Percentiles rank a stretch among this genome's conserved stretches.
Conservation (phyloP, 805 yeast species). For the Candida chilensis region DNA sequence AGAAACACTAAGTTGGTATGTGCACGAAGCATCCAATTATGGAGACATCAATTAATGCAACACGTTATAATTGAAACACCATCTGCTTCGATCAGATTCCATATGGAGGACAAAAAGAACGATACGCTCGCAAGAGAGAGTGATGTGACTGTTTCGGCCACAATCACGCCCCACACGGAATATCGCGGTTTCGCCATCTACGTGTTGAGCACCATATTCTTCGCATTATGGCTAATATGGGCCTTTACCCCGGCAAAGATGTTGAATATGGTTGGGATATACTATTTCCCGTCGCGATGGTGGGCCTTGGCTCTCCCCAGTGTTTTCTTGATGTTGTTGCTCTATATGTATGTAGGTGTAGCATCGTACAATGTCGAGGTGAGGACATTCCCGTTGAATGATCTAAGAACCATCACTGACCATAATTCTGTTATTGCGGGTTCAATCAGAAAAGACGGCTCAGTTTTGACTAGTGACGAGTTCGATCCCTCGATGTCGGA, state of each 20-base stretch:
- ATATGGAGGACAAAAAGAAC: too few species aligned
- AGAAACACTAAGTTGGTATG: too few species aligned
- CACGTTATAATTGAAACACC: too few species aligned
- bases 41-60: too few species aligned
- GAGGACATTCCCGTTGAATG: slow-evolving; percentile 50
- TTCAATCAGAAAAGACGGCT: background rate
- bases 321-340: slow-evolving; percentile 59
- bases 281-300: slow-evolving; percentile 81
- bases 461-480: slow-evolving; percentile 8
- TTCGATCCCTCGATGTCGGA: slow-evolving; percentile 4
- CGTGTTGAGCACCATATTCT: slow-evolving; percentile 50
- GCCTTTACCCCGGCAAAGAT: slow-evolving; percentile 57
- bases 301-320: slow-evolving; percentile 84
- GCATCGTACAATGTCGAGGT: slow-evolving; percentile 72
- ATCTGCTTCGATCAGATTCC: too few species aligned
- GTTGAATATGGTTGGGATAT: slow-evolving; percentile 44
- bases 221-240: slow-evolving; percentile 62
- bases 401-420: slow-evolving; percentile 61
- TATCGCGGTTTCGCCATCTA: slow-evolving; percentile 85
- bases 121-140: slow-evolving; percentile 57
- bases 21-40: too few species aligned
- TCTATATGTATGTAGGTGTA: slow-evolving; percentile 62
- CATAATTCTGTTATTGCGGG: slow-evolving; percentile 35
- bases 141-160: slow-evolving; percentile 54
- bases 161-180: slow-evolving; percentile 54